These are phyloP conservation scores for Maudiozyma barnettii DNA, from an alignment of 805 yeast genomes.

Conservation along the genomic window DNA sequence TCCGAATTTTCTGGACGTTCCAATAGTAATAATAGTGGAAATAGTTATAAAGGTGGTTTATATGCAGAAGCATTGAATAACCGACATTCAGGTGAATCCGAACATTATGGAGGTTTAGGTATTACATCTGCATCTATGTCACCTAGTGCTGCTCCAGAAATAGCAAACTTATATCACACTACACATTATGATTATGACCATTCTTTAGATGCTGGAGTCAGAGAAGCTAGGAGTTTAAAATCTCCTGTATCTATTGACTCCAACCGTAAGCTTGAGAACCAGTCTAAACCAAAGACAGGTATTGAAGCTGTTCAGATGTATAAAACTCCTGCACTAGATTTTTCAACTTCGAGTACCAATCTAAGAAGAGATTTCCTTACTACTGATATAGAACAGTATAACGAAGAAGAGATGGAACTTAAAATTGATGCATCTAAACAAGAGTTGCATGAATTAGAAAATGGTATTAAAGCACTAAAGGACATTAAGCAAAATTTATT, in stretches of 20 bases:
- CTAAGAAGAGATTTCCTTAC: neutral
- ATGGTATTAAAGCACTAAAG: slow-evolving; percentile 5
- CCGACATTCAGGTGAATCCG: neutral
- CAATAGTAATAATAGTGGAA: neutral
- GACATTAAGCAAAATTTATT: slow-evolving; percentile 1
- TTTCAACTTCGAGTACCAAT: neutral
- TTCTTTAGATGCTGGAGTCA: too few relatives aligned
- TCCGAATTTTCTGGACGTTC: neutral
- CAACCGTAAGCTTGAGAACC: neutral
- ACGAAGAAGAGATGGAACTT: neutral
- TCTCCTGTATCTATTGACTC: neutral
- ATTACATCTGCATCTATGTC: neutral
- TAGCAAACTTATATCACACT: neutral
- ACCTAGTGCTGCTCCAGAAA: neutral
- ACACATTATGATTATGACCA: too few relatives aligned
- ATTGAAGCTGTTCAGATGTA: neutral
- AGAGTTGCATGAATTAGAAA: neutral
- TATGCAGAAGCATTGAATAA: neutral
- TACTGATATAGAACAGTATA: neutral
- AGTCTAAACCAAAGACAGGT: neutral
- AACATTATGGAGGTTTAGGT: neutral
- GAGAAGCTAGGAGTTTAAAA: neutral
- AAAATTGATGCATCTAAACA: neutral
- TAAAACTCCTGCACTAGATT: neutral
- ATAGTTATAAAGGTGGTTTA: neutral